Base-by-base conservation (phyloP, 192 early-diverging fungal genomes). In the Fimicolochytrium jonesii region DNA sequence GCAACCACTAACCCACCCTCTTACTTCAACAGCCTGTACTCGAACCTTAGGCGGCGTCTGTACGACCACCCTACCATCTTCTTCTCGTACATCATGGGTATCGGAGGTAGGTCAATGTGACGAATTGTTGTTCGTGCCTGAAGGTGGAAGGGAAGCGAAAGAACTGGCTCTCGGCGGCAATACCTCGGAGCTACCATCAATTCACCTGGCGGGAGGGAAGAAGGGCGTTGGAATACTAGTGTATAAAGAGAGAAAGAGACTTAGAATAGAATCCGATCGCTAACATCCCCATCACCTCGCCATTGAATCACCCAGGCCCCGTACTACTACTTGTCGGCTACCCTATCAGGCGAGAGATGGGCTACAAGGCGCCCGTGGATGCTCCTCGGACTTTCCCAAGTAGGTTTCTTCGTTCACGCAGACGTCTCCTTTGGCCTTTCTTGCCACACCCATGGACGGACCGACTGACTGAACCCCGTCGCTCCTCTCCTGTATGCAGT, bases 21-120 rank as follows among this genome's bases (percentile, higher is more conserved):
- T n/a, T n/a, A n/a, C 37, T 59, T 45, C 28, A 26, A 11, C 30
- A 64, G 62, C 20, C n/a, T 64, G n/a, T 55, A 29, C 51, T 44
- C 51, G 11, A 64, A 29, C 25, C 33, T 64, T 34, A 53, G 39
- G 62, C 28, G 29, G 22, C 35, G 49, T 31, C 39, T 71, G 17
- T 67, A 76, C 74, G 59, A 76, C 66, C 54, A 76, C 61, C 74
- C 74, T 7, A 73, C 70, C 45, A 69, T 76, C 61, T 62, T 76
- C 61, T 41, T 66, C 55, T 69, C 70, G 25, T 73, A 51, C 51
- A 58, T 64, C 41, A 45, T 76, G 26, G 65, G 50, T 20, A 54
- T 76, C 10, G 32, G 47, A 25, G 51, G 68, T 70, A 26, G 6
- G 15, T 3, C 6, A 54, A 6, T 20, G 47, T 9, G 7, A 20